Evolutionary conservation across 192 early-diverging fungal genomes (phyloP).

Genomic region (Helicostylum pulchrum): DNA sequence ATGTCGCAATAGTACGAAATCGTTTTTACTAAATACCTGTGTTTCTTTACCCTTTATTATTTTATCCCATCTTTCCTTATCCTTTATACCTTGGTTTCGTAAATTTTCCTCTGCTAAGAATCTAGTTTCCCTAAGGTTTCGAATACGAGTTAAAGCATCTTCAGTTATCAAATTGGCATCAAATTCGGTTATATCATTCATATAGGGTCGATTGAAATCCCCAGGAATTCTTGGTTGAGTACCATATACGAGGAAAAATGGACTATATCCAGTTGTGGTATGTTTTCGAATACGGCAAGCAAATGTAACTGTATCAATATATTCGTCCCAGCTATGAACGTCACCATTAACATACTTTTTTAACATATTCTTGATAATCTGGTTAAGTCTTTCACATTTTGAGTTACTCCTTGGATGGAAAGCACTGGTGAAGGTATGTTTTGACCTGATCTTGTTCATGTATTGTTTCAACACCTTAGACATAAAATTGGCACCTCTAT

Average conservation of each 20-base stretch:
- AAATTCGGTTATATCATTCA: not conserved
- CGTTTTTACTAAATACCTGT: not conserved
- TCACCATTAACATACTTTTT: not conserved
- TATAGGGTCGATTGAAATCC: not conserved
- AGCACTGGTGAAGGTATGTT: constrained; percentile 22
- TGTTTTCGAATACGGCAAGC: constrained; percentile 10
- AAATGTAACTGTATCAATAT: constrained; percentile 4
- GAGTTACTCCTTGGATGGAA: constrained; percentile 20
- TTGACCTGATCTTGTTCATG: not conserved
- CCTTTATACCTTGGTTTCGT: not conserved
- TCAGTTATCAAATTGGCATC: not conserved
- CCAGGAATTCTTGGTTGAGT: not conserved
- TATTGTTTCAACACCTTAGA: constrained; percentile 15
- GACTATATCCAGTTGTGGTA: constrained; percentile 5
- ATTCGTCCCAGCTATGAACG: constrained; percentile 17
- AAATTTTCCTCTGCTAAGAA: not conserved
- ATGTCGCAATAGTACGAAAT: constrained; percentile 1
- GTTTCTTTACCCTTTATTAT: not conserved
- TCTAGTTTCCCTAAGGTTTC: not conserved
- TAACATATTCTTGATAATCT: constrained; percentile 13
- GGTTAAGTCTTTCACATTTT: constrained; percentile 23
- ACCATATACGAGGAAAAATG: constrained; percentile 10
- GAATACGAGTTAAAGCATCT: not conserved
- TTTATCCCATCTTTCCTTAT: constrained; percentile 17
- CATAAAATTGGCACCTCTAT: constrained; percentile 27